phyloP scores from a whole-genome alignment of 2,329 filamentous ascomycete genomes.

The Xylariaceae sp. region DNA sequence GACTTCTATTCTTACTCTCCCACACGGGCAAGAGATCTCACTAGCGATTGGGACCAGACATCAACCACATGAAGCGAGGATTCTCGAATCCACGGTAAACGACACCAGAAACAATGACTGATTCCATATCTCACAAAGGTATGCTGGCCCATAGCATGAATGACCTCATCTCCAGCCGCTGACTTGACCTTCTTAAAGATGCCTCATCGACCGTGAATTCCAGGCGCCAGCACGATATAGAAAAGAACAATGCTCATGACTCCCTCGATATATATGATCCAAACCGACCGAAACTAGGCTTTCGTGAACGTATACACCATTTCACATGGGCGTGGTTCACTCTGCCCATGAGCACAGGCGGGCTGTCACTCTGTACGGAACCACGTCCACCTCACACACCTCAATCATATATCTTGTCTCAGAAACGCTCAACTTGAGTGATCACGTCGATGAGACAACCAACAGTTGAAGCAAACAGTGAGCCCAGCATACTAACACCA shows the following conservation, averaged over 20 bases:
- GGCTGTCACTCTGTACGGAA: conserved; percentile 49
- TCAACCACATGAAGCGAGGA: too few relatives aligned
- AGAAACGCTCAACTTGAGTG: neutral
- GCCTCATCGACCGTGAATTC: conserved; percentile 12
- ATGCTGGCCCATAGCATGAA: neutral
- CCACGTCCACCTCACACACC: neutral
- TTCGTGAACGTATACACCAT: conserved; percentile 49
- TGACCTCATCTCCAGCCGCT: neutral
- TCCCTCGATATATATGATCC: conserved; percentile 30
- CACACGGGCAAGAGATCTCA: too few relatives aligned
- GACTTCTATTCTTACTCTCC: too few relatives aligned
- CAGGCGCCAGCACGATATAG: conserved; percentile 6
- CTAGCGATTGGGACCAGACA: too few relatives aligned
- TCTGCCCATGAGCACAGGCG: conserved; percentile 70
- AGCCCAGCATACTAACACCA: conserved; percentile 2
- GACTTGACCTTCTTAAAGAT: conserved; percentile 8
- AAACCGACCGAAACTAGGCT: conserved; percentile 37
- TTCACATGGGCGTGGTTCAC: conserved; percentile 74
- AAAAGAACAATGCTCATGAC: neutral
- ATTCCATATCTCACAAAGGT: neutral
- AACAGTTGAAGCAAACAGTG: neutral
- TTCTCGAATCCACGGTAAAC: too few relatives aligned
- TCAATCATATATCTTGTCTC: neutral
- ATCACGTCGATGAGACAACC: neutral
- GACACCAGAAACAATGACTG: neutral